Evolutionary conservation across 768 basidiomycete species (phyloP), one percentile per base, ranked within the genome.

Genomic region (Podaxis pistillaris): DNA sequence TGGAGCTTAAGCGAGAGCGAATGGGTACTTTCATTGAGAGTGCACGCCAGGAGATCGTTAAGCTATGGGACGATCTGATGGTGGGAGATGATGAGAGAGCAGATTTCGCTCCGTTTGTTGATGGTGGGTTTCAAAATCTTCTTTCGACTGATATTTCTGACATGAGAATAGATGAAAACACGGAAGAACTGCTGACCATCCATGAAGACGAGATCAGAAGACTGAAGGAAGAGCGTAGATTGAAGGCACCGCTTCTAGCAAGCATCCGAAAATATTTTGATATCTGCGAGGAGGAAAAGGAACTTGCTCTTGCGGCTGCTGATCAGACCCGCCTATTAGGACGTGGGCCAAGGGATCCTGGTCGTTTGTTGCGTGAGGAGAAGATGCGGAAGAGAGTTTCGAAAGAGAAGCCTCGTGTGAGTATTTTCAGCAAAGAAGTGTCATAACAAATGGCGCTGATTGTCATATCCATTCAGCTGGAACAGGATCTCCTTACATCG

Each of bases 351-450:
- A 81, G 93, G 60, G 91, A 94, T 78, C 90, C 94, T 4, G 94
- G 94, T 5, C 80, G 93, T 19, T 75, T 99, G 38, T 76, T 98
- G 57, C 83, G 93, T 63, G 96, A 99, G 74, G 96, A 98, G 79
- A 97, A 97, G 82, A 94, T 96, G 89, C 83, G 96, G 58, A 98
- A 98, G 73, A 82, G 96, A 30, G 94, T 99, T 13, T 82, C 82
- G 61, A 91, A 93, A 72, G 90, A 96, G 76, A 98, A 97, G 70
- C 96, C 96, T 28, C 84, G 91, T 71, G 96, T 97, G 71, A 65
- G 88, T 76, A 52, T 60, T 57, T 55, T 22, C 62, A 12, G 24
- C 26, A 40, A 24, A 57, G 37, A 24, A 44, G 40, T 13, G 56
- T 30, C 28, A 28, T 41, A 26, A 4, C 9, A 15, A 50, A 22